Percentiles rank a stretch among this genome's conserved stretches.
Conservation (phyloP, 1,139 yeast genomes). For the Arxiozyma slooffiae region DNA sequence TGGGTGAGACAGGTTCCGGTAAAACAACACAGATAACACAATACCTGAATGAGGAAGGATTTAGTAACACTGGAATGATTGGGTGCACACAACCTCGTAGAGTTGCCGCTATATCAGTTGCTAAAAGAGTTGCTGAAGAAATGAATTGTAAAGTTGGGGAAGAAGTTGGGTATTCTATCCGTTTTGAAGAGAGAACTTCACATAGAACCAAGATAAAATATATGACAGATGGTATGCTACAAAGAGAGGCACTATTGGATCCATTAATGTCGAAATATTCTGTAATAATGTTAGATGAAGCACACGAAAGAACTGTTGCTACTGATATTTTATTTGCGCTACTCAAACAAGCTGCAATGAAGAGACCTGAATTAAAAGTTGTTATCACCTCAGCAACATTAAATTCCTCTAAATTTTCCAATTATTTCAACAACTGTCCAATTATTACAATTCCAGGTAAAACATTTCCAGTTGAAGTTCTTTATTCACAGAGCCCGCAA, state of each 20-base stretch:
- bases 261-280: slow-evolving; percentile 65
- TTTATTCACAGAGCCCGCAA: slow-evolving; percentile 73
- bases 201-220: slow-evolving; percentile 65
- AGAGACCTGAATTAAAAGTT: slow-evolving; percentile 66
- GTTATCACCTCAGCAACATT: slow-evolving; percentile 90
- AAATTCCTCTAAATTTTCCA: slow-evolving; percentile 74
- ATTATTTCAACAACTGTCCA: slow-evolving; percentile 70
- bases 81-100: slow-evolving; percentile 96
- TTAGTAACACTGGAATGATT: slow-evolving; percentile 46
- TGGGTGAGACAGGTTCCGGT: slow-evolving; percentile 97
- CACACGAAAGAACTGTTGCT: slow-evolving; percentile 90
- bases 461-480: slow-evolving; percentile 76
- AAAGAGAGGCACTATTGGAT: slow-evolving; percentile 71
- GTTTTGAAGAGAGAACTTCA: slow-evolving; percentile 72
- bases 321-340: slow-evolving; percentile 88
- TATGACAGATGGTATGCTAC: slow-evolving; percentile 92
- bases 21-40: slow-evolving; percentile 95
- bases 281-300: slow-evolving; percentile 86
- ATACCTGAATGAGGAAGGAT: slow-evolving; percentile 74
- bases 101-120: slow-evolving; percentile 92
- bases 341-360: slow-evolving; percentile 57
- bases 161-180: slow-evolving; percentile 76
- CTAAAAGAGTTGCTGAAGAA: slow-evolving; percentile 84
- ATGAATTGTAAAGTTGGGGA: slow-evolving; percentile 61
- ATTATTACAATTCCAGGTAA: slow-evolving; percentile 78